Conservation (phyloP, 2,329 filamentous ascomycete genomes). For the Aspergillus ustus region DNA sequence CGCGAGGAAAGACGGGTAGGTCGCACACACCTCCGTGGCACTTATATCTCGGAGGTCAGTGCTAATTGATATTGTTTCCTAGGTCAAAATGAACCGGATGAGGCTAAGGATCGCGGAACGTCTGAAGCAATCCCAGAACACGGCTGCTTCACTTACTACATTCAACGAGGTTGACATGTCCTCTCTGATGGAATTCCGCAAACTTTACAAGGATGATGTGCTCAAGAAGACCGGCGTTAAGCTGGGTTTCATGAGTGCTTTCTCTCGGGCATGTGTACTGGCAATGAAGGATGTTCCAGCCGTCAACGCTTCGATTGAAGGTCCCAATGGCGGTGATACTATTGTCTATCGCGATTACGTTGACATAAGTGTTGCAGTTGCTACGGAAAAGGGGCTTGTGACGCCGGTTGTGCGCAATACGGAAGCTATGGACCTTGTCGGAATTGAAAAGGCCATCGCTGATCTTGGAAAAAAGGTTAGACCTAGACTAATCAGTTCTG, state of each 20-base stretch:
- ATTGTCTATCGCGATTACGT: conserved; percentile 99
- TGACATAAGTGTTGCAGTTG: conserved; percentile 95
- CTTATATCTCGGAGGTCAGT: background rate
- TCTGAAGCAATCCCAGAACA: conserved; percentile 99
- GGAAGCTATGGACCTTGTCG: conserved; percentile 83
- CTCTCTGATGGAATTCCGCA: conserved; percentile 93
- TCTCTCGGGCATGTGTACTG: conserved; percentile 84
- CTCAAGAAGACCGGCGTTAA: conserved; percentile 96
- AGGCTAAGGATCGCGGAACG: conserved; percentile 95
- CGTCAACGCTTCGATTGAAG: conserved; percentile 96
- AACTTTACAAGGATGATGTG: conserved; percentile 94
- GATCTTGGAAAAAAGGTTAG: conserved; percentile 91
- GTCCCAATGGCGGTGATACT: conserved; percentile 90
- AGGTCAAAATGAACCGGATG: conserved; percentile 99
- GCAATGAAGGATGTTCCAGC: conserved; percentile 95
- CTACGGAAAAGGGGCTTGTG: conserved; percentile 95
- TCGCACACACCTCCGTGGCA: conserved; percentile 31
- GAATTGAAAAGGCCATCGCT: conserved; percentile 88
- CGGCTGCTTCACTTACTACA: conserved; percentile 92
- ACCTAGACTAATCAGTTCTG: background rate
- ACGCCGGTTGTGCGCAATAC: conserved; percentile 95
- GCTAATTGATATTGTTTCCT: conserved; percentile 19
- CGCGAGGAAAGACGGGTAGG: conserved; percentile 87
- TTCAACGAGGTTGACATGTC: conserved; percentile 99
- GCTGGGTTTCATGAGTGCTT: conserved; percentile 99